Evolutionary conservation across 2,329 filamentous ascomycete genomes (phyloP).

Genomic region (Fusarium tricinctum): DNA sequence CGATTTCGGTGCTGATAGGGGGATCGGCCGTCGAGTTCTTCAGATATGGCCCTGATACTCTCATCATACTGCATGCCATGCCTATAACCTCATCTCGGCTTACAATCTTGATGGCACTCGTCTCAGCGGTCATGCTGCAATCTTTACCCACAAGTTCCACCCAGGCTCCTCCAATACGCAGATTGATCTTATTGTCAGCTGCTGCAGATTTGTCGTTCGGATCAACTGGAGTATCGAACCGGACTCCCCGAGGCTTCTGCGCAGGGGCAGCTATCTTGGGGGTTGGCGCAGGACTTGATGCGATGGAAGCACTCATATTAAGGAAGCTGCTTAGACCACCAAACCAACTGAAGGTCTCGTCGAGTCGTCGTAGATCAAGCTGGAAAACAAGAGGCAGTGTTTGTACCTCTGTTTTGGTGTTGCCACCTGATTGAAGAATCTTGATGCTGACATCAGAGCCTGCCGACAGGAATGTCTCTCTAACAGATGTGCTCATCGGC

Average conservation of each 20-base stretch:
- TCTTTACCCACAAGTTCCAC: conserved; percentile 82
- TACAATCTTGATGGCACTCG: conserved; percentile 85
- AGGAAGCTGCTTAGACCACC: conserved; percentile 92
- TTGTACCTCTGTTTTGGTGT: conserved; percentile 72
- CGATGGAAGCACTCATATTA: conserved; percentile 87
- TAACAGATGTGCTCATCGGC: conserved; percentile 71
- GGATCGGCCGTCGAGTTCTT: conserved; percentile 67
- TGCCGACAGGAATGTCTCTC: conserved; percentile 69
- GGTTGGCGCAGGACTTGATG: conserved; percentile 74
- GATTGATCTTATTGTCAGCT: conserved; percentile 77
- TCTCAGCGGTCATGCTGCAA: conserved; percentile 80
- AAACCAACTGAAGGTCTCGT: conserved; percentile 89
- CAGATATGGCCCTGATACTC: conserved; percentile 78
- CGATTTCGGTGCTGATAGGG: conserved; percentile 73
- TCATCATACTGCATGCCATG: conserved; percentile 81
- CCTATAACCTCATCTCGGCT: conserved; percentile 80
- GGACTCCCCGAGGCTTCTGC: conserved; percentile 68
- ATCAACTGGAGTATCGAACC: conserved; percentile 68
- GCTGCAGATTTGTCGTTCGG: conserved; percentile 62
- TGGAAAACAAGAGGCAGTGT: conserved; percentile 83
- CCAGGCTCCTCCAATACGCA: conserved; percentile 81
- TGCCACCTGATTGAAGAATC: conserved; percentile 61
- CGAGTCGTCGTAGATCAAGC: conserved; percentile 83
- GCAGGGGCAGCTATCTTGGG: conserved; percentile 56
- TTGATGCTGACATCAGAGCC: conserved; percentile 71